Evolutionary conservation across 1,284 basidiomycete species (phyloP).

Genomic region (Leccinum cinnamomeum): DNA sequence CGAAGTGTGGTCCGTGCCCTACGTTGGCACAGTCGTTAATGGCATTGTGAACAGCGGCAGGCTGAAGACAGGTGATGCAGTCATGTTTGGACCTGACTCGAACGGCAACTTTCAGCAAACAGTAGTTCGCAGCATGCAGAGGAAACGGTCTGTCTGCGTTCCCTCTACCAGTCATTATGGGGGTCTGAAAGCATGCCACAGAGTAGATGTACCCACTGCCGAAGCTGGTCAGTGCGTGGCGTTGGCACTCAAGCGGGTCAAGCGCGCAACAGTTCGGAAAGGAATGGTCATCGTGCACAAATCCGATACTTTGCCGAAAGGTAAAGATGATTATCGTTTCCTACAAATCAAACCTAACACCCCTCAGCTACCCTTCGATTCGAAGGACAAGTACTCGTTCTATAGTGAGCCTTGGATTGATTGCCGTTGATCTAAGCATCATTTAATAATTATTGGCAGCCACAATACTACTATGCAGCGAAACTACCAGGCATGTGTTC

Average conservation of each 20-base stretch:
- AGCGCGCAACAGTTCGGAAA: conserved; percentile 83
- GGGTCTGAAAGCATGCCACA: conserved; percentile 29
- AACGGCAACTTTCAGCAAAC: conserved; percentile 88
- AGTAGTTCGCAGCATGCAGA: conserved; percentile 88
- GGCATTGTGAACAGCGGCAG: conserved; percentile 83
- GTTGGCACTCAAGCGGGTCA: conserved; percentile 89
- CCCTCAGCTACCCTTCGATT: conserved; percentile 69
- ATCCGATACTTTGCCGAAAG: conserved; percentile 75
- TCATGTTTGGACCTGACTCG: conserved; percentile 90
- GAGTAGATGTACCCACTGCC: conserved; percentile 80
- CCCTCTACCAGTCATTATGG: background rate
- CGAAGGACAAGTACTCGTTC: conserved; percentile 82
- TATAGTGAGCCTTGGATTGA: conserved; percentile 56
- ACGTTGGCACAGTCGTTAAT: conserved; percentile 94
- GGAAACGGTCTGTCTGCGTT: conserved; percentile 65
- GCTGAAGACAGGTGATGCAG: conserved; percentile 78
- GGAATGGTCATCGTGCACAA: conserved; percentile 91
- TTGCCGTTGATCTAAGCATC: conserved; percentile 12
- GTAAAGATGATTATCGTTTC: conserved; percentile 35
- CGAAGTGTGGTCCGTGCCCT: conserved; percentile 89
- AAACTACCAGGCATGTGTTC: conserved; percentile 73
- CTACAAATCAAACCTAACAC: conserved; percentile 1
- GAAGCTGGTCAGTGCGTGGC: conserved; percentile 96
- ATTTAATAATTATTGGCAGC: conserved; percentile 42
- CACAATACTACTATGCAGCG: conserved; percentile 91